Evolutionary conservation across 2,329 filamentous ascomycete genomes (phyloP).

Genomic region (Didymella pomorum): DNA sequence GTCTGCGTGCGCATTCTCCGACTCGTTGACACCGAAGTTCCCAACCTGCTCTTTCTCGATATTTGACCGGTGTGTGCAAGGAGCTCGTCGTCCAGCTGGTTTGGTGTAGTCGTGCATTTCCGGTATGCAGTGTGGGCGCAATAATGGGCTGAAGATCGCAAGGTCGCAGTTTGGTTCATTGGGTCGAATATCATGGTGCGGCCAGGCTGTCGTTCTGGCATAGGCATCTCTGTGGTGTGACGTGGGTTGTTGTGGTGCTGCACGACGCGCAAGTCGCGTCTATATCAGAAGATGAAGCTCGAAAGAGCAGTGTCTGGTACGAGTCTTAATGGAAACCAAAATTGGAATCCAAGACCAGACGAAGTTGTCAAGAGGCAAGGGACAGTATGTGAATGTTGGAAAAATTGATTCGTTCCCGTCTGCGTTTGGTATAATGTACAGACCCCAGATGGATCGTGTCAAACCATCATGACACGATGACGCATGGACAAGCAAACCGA

Average conservation of each 20-base stretch:
- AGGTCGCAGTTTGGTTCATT: neutral
- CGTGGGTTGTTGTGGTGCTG: neutral
- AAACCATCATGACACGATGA: conserved; percentile 48
- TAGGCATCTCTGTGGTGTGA: neutral
- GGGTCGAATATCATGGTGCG: neutral
- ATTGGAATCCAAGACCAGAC: neutral
- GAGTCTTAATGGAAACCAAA: conserved; percentile 1
- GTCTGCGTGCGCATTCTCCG: too few species aligned
- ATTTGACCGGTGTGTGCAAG: too few species aligned
- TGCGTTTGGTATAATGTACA: conserved; percentile 54
- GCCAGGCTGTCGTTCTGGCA: neutral
- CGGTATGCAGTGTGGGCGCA: too few species aligned
- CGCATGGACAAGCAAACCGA: conserved; percentile 55
- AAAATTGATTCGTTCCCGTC: conserved; percentile 53
- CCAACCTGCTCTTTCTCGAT: too few species aligned
- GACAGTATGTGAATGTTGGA: conserved; percentile 45
- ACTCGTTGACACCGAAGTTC: too few species aligned
- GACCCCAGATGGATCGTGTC: conserved; percentile 50
- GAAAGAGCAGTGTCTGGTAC: conserved; percentile 4
- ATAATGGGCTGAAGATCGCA: neutral
- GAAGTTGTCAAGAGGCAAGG: neutral
- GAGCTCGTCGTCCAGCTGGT: too few species aligned
- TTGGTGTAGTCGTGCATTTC: too few species aligned
- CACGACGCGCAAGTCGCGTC: neutral
- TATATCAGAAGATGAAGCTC: neutral